phyloP scores from a whole-genome alignment of 2,329 filamentous ascomycete species.

The Truncatella angustata region DNA sequence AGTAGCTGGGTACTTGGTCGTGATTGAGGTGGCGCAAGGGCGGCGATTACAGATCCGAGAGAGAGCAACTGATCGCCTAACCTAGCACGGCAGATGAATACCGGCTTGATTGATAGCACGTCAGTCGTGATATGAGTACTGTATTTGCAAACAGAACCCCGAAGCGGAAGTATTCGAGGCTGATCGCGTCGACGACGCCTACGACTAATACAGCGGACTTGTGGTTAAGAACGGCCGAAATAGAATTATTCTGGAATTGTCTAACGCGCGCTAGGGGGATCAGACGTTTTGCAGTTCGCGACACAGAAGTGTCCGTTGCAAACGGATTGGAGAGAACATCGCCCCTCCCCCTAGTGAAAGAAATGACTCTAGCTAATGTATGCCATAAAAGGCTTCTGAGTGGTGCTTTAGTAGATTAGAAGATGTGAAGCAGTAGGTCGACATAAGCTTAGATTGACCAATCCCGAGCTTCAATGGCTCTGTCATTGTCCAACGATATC shows the following conservation, averaged over 20 bases:
- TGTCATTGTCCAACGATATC: slow-evolving; percentile 10
- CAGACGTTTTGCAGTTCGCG: not conserved
- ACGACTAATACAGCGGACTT: not conserved
- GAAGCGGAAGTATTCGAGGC: not conserved
- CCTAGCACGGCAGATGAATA: no score
- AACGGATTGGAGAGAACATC: no score
- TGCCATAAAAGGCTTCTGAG: not conserved
- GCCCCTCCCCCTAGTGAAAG: not conserved
- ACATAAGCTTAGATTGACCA: slow-evolving; percentile 12
- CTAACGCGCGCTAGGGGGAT: not conserved
- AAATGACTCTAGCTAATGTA: not conserved
- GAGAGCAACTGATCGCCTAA: slow-evolving; percentile 1
- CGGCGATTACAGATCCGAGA: slow-evolving; percentile 1
- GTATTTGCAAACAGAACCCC: not conserved
- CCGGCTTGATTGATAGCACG: not conserved
- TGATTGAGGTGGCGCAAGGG: not conserved
- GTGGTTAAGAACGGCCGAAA: not conserved
- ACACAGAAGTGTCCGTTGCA: slow-evolving; percentile 2
- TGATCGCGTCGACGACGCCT: not conserved
- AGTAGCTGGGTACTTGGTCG: not conserved
- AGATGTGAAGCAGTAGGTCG: not conserved
- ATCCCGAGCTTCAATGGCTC: slow-evolving; percentile 10
- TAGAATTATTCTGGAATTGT: slow-evolving; percentile 6
- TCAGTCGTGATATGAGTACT: no score
- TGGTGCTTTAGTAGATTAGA: not conserved